phyloP scores from a whole-genome alignment of 257 asterid species.

The Nicotiana tabacum region DNA sequence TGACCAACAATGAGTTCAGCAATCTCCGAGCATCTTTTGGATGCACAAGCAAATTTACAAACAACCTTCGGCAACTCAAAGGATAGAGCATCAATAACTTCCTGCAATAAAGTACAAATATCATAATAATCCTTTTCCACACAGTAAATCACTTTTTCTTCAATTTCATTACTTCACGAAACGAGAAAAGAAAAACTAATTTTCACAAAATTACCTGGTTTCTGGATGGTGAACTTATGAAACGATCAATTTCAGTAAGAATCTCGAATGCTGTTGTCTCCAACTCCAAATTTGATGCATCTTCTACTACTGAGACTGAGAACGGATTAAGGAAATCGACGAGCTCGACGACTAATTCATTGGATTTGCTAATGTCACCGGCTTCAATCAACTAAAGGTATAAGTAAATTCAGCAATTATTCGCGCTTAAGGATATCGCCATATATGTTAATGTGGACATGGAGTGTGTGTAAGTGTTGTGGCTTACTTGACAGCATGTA shows the following conservation, averaged over 20 bases:
- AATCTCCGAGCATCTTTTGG: slow-evolving; percentile 50
- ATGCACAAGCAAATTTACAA: slow-evolving; percentile 52
- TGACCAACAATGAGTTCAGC: slow-evolving; percentile 37
- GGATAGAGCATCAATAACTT: slow-evolving; percentile 57
- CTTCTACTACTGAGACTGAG: slow-evolving; percentile 26
- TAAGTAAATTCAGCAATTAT: not conserved
- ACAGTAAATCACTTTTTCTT: not conserved
- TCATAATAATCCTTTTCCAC: not conserved
- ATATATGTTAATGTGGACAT: not conserved
- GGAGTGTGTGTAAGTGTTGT: not conserved
- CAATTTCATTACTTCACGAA: not conserved
- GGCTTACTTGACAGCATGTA: slow-evolving; percentile 43
- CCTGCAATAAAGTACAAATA: slow-evolving; percentile 31
- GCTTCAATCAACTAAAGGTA: slow-evolving; percentile 44
- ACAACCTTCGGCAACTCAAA: slow-evolving; percentile 69
- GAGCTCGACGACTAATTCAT: slow-evolving; percentile 39
- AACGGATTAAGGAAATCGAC: slow-evolving; percentile 43
- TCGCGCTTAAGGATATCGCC: not conserved
- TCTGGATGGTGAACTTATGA: slow-evolving; percentile 31
- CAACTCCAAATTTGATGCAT: slow-evolving; percentile 24
- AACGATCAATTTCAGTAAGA: slow-evolving; percentile 46
- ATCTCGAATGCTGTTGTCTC: slow-evolving; percentile 33
- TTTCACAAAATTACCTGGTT: slow-evolving; percentile 41
- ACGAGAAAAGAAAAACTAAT: not conserved
- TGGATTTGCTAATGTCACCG: slow-evolving; percentile 37